phyloP scores from a whole-genome alignment of 306 rosid species.

The Cicer bijugum region DNA sequence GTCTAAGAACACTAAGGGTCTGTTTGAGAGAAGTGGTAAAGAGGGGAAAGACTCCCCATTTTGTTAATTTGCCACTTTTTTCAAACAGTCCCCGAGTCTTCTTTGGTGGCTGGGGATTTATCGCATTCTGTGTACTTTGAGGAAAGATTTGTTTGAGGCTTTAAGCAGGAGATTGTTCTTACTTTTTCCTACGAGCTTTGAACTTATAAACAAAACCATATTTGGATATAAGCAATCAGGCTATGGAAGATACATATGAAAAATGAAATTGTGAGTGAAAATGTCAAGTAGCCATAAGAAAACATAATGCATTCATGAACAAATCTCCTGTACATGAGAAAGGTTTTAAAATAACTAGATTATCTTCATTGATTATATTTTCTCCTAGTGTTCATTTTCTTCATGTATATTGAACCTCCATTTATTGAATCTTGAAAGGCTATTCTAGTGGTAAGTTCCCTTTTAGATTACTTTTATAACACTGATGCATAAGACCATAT shows the following conservation, averaged over 20 bases:
- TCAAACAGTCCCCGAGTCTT: conserved; percentile 48
- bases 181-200: not conserved
- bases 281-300: conserved; percentile 6
- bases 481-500: not conserved
- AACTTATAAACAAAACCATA: conserved; percentile 11
- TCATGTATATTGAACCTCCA: not conserved
- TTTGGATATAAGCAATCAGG: conserved; percentile 20
- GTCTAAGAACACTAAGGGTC: conserved; percentile 49
- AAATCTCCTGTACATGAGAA: not conserved
- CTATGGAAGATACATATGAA: conserved; percentile 14
- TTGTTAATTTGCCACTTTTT: conserved; percentile 47
- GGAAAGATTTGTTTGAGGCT: conserved; percentile 33
- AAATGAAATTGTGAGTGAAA: conserved; percentile 19
- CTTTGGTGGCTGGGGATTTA: conserved; percentile 36
- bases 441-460: conserved; percentile 5
- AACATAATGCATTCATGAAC: not conserved
- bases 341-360: conserved; percentile 18
- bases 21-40: conserved; percentile 49
- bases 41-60: conserved; percentile 39
- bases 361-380: conserved; percentile 24
- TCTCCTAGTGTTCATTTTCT: conserved; percentile 6
- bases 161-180: conserved; percentile 15
- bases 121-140: conserved; percentile 1
- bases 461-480: conserved; percentile 12
- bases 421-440: not conserved